Evolutionary conservation across 2,329 filamentous ascomycete genomes (phyloP).

Genomic region (Neonectria punicea): DNA sequence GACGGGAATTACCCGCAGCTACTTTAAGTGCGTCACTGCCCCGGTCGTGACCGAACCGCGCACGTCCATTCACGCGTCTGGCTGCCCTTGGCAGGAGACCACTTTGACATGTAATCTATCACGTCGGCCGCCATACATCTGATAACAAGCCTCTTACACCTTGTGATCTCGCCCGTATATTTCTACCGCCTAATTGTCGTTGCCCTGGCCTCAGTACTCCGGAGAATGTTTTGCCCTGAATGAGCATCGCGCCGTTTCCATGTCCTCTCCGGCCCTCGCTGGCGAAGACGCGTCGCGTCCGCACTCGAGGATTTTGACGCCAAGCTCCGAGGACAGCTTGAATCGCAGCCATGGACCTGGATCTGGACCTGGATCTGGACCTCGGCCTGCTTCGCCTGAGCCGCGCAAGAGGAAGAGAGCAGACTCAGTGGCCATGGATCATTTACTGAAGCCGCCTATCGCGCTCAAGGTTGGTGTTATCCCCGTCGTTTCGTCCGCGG

Average conservation of each 20-base stretch:
- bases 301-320: conserved; percentile 54
- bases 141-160: not conserved
- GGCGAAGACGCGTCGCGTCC: conserved; percentile 63
- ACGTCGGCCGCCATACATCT: not conserved
- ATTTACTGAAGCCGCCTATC: conserved; percentile 63
- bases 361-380: conserved; percentile 31
- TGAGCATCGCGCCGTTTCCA: conserved; percentile 37
- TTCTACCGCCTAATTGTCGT: conserved; percentile 16
- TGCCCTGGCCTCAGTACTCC: conserved; percentile 8
- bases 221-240: conserved; percentile 31
- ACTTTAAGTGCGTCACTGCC: conserved; percentile 4
- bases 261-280: conserved; percentile 48
- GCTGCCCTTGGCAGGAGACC: conserved; percentile 10
- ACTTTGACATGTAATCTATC: conserved; percentile 8
- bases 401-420: conserved; percentile 51
- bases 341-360: conserved; percentile 47
- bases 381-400: conserved; percentile 36
- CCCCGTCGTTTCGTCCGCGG: not conserved
- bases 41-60: conserved; percentile 3
- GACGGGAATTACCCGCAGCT: no score
- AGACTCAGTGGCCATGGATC: conserved; percentile 56
- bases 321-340: conserved; percentile 52
- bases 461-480: conserved; percentile 59
- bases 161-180: conserved; percentile 20
- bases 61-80: conserved; percentile 16